Percentiles rank a stretch among this genome's conserved stretches.
Evolutionary conservation across 2,329 filamentous ascomycete species (phyloP).

Genomic region (Triangularia verruculosa): DNA sequence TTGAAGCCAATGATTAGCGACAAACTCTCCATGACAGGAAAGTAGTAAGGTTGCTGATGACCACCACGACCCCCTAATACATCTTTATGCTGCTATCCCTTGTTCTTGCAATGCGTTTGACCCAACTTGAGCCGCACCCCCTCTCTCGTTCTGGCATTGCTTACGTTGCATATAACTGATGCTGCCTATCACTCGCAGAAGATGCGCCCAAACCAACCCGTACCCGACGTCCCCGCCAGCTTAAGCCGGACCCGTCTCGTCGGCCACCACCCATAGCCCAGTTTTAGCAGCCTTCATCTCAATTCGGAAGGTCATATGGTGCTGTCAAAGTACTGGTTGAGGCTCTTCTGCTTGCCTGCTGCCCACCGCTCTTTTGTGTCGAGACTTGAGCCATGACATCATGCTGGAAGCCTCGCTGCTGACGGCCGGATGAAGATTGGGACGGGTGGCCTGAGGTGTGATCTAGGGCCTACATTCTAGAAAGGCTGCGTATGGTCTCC

Average conservation of each 20-base stretch:
- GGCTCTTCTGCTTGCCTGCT: neutral
- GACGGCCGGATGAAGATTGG: neutral
- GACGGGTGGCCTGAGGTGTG: neutral
- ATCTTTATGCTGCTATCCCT: neutral
- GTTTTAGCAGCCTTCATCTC: neutral
- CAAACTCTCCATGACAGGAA: neutral
- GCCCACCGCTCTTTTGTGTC: neutral
- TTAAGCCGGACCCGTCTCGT: neutral
- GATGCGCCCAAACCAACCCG: neutral
- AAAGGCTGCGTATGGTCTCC: neutral
- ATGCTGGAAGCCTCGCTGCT: neutral
- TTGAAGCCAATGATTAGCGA: neutral
- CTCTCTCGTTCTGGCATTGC: neutral
- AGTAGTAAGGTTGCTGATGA: neutral
- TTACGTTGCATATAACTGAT: neutral
- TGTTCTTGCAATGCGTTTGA: neutral
- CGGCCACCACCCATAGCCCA: neutral
- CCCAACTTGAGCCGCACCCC: neutral
- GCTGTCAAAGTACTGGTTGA: neutral
- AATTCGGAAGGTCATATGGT: neutral
- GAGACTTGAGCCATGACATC: neutral
- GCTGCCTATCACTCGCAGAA: neutral
- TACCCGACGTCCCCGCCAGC: neutral
- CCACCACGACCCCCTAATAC: neutral
- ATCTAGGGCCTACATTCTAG: neutral